Evolutionary conservation across 345 rosid genomes (phyloP).

Genomic region (Linum lewisii): DNA sequence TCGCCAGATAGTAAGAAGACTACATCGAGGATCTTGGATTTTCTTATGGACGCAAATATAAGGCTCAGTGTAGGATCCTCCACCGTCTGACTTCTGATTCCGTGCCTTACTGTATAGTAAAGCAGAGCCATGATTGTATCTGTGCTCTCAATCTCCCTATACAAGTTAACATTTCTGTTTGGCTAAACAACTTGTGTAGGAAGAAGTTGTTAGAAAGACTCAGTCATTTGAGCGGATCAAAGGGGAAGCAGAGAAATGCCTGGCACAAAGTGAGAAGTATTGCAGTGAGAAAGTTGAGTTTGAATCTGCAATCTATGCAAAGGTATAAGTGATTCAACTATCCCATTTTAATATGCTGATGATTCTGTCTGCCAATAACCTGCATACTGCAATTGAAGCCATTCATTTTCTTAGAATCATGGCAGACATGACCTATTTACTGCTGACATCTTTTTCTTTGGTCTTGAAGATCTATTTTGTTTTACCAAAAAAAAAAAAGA

Average conservation of each 20-base stretch:
- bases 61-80: constrained; percentile 47
- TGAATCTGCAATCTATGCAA: constrained; percentile 62
- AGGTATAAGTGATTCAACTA: constrained; percentile 31
- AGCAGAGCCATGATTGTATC: neutral
- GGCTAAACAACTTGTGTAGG: constrained; percentile 10
- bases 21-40: constrained; percentile 57
- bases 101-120: too few species aligned
- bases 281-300: constrained; percentile 54
- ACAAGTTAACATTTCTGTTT: neutral
- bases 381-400: neutral
- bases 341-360: neutral
- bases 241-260: constrained; percentile 73
- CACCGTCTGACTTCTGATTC: neutral
- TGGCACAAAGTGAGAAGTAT: constrained; percentile 56
- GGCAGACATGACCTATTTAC: neutral
- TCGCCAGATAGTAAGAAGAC: constrained; percentile 40
- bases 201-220: constrained; percentile 30
- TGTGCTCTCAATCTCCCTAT: neutral
- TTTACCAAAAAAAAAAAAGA: too few species aligned
- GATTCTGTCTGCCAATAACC: neutral
- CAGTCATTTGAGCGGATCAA: constrained; percentile 53
- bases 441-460: too few species aligned
- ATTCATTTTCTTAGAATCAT: neutral
- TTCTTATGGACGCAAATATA: constrained; percentile 75
- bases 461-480: too few species aligned